Evolutionary conservation across 2,329 filamentous ascomycete genomes (phyloP).

Genomic region (Aspergillus sp.): DNA sequence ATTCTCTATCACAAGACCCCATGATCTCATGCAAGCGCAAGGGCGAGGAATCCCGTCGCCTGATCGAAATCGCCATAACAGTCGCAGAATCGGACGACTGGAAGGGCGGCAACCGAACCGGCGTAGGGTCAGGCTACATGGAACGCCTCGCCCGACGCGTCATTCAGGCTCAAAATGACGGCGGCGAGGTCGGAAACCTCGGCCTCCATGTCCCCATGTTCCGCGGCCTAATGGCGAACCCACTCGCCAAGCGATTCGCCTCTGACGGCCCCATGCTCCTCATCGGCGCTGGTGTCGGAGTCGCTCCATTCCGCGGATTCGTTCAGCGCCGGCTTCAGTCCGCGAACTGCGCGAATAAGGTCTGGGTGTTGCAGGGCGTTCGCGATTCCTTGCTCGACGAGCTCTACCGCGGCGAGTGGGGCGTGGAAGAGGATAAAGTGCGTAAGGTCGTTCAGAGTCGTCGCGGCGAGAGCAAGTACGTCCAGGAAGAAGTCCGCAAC

Average conservation of each 20-base stretch:
- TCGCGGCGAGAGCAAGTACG: conserved; percentile 79
- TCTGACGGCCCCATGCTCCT: conserved; percentile 96
- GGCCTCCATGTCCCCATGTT: conserved; percentile 91
- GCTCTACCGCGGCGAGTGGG: conserved; percentile 95
- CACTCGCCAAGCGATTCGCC: conserved; percentile 85
- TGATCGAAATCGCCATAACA: conserved; percentile 96
- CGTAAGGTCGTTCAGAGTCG: conserved; percentile 79
- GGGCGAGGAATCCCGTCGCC: conserved; percentile 69
- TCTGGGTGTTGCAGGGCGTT: conserved; percentile 92
- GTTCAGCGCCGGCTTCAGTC: conserved; percentile 91
- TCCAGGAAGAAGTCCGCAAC: conserved; percentile 88
- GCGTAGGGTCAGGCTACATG: conserved; percentile 89
- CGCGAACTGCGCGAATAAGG: conserved; percentile 95
- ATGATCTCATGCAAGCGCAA: conserved; percentile 71
- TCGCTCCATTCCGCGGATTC: conserved; percentile 96
- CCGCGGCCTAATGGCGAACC: conserved; percentile 96
- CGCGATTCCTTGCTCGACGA: conserved; percentile 94
- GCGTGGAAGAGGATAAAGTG: conserved; percentile 83
- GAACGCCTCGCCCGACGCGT: conserved; percentile 77
- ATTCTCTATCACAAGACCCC: conserved; percentile 95
- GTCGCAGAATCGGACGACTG: conserved; percentile 86
- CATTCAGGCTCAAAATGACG: conserved; percentile 65
- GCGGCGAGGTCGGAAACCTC: conserved; percentile 50
- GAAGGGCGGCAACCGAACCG: conserved; percentile 69
- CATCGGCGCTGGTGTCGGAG: conserved; percentile 93